Evolutionary conservation across 345 rosid species (phyloP).

Genomic region (Cardamine occulta): DNA sequence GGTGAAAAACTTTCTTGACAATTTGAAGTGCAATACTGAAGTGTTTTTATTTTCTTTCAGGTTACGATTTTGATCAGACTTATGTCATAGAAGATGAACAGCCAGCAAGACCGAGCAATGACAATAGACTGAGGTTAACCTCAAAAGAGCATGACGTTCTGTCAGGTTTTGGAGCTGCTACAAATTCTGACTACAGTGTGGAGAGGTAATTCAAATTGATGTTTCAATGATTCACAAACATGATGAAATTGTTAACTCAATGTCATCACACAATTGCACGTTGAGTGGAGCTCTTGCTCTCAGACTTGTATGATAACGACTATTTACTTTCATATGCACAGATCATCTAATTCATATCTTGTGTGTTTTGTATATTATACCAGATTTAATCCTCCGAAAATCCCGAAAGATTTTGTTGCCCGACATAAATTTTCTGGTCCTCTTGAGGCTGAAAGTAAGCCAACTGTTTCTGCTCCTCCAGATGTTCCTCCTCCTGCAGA

Average conservation of each 20-base stretch:
- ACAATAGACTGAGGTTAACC: conserved; percentile 57
- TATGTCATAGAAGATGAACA: conserved; percentile 81
- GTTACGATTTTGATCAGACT: conserved; percentile 70
- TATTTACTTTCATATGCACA: conserved; percentile 14
- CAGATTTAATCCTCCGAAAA: conserved; percentile 84
- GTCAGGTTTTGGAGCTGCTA: conserved; percentile 75
- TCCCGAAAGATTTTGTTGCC: conserved; percentile 82
- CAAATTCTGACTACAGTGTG: conserved; percentile 61
- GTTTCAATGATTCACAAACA: not conserved
- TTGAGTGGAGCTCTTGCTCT: conserved; percentile 8
- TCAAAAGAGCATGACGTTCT: conserved; percentile 68
- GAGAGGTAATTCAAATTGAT: conserved; percentile 63
- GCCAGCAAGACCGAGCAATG: conserved; percentile 55
- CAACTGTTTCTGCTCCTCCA: conserved; percentile 61
- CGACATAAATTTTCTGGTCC: conserved; percentile 73
- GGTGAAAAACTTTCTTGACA: conserved; percentile 10
- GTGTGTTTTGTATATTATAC: conserved; percentile 39
- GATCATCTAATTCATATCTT: conserved; percentile 6
- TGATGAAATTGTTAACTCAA: conserved; percentile 4
- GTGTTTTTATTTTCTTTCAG: conserved; percentile 44
- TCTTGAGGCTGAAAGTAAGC: conserved; percentile 53
- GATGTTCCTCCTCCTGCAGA: conserved; percentile 84
- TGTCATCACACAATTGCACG: conserved; percentile 15
- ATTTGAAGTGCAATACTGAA: conserved; percentile 23
- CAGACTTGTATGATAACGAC: not conserved